Evolutionary conservation across 345 rosid species (phyloP).

Genomic region (Euphorbia lathyris): DNA sequence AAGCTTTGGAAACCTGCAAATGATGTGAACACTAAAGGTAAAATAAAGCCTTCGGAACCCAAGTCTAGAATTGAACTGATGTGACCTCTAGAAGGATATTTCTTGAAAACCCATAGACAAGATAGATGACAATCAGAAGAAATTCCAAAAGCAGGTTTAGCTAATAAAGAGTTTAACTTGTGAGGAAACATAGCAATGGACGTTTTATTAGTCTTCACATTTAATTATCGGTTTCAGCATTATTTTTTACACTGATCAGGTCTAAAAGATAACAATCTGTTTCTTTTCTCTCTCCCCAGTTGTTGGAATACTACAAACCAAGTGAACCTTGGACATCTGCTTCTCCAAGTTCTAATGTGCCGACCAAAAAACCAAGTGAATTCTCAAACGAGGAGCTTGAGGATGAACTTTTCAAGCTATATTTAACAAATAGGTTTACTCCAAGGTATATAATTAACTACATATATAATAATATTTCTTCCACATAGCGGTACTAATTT

Average conservation of each 20-base stretch:
- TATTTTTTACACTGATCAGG: not conserved
- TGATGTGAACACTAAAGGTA: too few species aligned
- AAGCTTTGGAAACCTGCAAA: not conserved
- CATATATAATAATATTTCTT: not conserved
- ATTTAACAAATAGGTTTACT: constrained; percentile 51
- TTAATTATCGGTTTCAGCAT: constrained; percentile 1
- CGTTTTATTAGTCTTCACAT: not conserved
- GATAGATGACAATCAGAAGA: not conserved
- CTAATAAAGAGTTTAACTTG: not conserved
- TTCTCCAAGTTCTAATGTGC: constrained; percentile 23
- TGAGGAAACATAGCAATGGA: not conserved
- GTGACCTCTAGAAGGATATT: not conserved
- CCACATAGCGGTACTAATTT: not conserved
- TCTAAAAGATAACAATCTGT: constrained; percentile 7
- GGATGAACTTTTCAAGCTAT: constrained; percentile 50
- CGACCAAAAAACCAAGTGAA: constrained; percentile 34
- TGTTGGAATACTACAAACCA: constrained; percentile 48
- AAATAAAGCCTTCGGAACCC: too few species aligned
- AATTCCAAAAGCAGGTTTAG: not conserved
- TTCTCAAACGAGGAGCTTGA: constrained; percentile 51
- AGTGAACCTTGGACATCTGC: constrained; percentile 54
- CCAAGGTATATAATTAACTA: constrained; percentile 42
- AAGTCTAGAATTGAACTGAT: not conserved
- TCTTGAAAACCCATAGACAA: not conserved
- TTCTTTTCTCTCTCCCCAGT: constrained; percentile 39